Evolutionary conservation across 1,284 basidiomycete genomes (phyloP).

Genomic region (Moesziomyces sp.): DNA sequence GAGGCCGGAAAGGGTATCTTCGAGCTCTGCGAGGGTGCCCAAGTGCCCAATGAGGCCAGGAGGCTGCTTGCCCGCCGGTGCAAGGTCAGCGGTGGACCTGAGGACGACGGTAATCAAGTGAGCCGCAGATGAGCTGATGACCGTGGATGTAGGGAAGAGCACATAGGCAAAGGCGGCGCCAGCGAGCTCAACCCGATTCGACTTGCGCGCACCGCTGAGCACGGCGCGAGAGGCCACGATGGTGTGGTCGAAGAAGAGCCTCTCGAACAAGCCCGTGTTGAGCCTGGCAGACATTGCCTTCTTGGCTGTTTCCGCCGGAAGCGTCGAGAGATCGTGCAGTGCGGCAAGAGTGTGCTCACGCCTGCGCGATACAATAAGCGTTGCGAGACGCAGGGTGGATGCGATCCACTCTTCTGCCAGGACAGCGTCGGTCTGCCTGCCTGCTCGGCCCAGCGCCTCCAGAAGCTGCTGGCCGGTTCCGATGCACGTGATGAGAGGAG

Average conservation of each 20-base stretch:
- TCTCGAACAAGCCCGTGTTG: constrained; percentile 49
- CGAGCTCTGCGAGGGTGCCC: constrained; percentile 64
- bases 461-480: constrained; percentile 75
- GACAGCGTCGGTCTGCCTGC: constrained; percentile 77
- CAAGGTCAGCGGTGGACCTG: constrained; percentile 34
- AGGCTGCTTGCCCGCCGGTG: constrained; percentile 17
- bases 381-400: constrained; percentile 74
- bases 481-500: constrained; percentile 78
- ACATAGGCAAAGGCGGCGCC: constrained; percentile 46
- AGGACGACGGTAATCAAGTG: constrained; percentile 53
- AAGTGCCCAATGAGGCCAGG: constrained; percentile 59
- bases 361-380: constrained; percentile 41
- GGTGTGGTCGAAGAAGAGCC: constrained; percentile 52
- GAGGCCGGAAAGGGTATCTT: constrained; percentile 49
- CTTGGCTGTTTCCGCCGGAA: constrained; percentile 39
- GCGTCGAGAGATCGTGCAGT: constrained; percentile 39
- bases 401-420: constrained; percentile 77
- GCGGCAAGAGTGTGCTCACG: constrained; percentile 37
- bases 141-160: constrained; percentile 40
- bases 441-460: constrained; percentile 73
- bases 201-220: constrained; percentile 25
- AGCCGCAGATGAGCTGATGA: constrained; percentile 53
- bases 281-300: constrained; percentile 29
- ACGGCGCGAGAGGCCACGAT: constrained; percentile 42
- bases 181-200: constrained; percentile 46